Conservation (phyloP, 495 filamentous ascomycete species). For the Aspergillus steynii region DNA sequence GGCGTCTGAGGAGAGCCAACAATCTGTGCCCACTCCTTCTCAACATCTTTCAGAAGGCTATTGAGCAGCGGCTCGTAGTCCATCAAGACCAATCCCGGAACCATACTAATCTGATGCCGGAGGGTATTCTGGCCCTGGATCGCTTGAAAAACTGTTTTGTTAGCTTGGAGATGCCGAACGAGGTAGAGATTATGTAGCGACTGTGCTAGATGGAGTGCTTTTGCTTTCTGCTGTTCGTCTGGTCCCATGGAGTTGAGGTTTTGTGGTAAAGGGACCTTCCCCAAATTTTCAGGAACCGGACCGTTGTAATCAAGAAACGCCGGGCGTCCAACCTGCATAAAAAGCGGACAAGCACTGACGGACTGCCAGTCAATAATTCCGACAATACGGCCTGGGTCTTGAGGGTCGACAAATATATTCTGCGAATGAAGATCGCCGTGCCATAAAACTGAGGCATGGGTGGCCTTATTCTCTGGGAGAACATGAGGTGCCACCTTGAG, state of each 20-base stretch:
- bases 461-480: conserved; percentile 21
- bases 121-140: conserved; percentile 27
- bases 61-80: conserved; percentile 28
- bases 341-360: conserved; percentile 23
- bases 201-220: conserved; percentile 24
- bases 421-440: conserved; percentile 27
- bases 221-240: conserved; percentile 26
- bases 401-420: conserved; percentile 30
- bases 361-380: conserved; percentile 34
- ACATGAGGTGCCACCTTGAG: conserved; percentile 22
- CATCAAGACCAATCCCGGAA: conserved; percentile 27
- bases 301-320: conserved; percentile 28
- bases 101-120: conserved; percentile 27
- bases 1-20: conserved; percentile 18
- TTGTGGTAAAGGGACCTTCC: conserved; percentile 21
- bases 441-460: conserved; percentile 23
- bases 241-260: conserved; percentile 22
- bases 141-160: conserved; percentile 25
- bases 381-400: conserved; percentile 21
- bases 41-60: conserved; percentile 23
- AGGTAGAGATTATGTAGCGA: conserved; percentile 29
- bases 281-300: conserved; percentile 21
- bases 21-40: conserved; percentile 25
- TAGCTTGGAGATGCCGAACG: conserved; percentile 23
- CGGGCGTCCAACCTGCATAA: conserved; percentile 24